phyloP scores from a whole-genome alignment of 148 eudicot genomes.

The Cornus florida region DNA sequence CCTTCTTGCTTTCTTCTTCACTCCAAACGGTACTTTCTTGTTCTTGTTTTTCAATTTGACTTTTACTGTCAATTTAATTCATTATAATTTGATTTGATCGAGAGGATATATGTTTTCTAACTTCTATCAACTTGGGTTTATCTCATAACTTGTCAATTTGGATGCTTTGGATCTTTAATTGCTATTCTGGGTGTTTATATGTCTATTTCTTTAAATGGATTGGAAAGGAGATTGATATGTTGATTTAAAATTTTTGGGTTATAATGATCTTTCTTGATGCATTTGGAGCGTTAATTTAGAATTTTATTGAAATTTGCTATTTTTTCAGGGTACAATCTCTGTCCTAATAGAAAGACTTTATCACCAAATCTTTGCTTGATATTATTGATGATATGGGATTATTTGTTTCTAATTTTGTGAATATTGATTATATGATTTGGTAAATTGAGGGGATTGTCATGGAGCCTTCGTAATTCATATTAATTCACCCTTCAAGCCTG shows the following conservation, averaged over 20 bases:
- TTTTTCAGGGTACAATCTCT: not conserved
- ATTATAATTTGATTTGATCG: not conserved
- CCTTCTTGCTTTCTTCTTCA: conserved; percentile 2
- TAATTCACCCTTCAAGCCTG: not conserved
- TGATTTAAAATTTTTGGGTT: not conserved
- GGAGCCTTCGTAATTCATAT: not conserved
- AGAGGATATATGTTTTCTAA: not conserved
- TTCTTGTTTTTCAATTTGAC: not conserved
- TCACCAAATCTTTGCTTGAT: not conserved
- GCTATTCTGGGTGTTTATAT: not conserved
- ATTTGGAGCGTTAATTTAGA: not conserved
- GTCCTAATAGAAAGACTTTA: not conserved
- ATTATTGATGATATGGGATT: not conserved
- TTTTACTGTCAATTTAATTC: not conserved
- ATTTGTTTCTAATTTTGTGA: not conserved
- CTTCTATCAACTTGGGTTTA: not conserved
- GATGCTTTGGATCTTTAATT: not conserved
- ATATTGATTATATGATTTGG: not conserved
- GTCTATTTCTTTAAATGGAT: not conserved
- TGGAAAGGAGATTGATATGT: not conserved
- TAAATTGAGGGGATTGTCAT: not conserved
- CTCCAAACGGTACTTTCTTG: conserved; percentile 14
- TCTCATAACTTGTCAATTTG: not conserved
- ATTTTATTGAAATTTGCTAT: not conserved
- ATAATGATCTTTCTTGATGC: not conserved